phyloP scores from a whole-genome alignment of 2,329 filamentous ascomycete species.

The Aspergillus pseudotamarii region DNA sequence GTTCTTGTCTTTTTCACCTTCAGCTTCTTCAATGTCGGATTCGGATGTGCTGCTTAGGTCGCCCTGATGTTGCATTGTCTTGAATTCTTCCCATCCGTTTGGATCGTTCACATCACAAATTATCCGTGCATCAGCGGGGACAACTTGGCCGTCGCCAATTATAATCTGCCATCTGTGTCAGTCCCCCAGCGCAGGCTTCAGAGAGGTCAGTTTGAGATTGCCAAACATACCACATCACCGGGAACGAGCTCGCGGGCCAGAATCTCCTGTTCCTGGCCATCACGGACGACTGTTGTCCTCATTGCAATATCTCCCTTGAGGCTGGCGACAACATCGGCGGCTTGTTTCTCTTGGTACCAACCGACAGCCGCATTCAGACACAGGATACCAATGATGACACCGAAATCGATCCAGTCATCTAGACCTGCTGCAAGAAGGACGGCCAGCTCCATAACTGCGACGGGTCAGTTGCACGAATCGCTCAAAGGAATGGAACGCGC shows the following conservation, averaged over 20 bases:
- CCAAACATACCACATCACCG: constrained; percentile 68
- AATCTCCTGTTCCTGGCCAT: constrained; percentile 67
- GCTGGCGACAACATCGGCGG: constrained; percentile 73
- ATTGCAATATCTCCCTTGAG: constrained; percentile 79
- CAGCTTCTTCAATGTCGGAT: constrained; percentile 56
- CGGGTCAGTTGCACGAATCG: constrained; percentile 17
- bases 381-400: constrained; percentile 76
- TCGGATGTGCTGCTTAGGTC: constrained; percentile 54
- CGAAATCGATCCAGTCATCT: constrained; percentile 74
- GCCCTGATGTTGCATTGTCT: constrained; percentile 65
- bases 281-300: constrained; percentile 68
- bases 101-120: constrained; percentile 72
- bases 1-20: constrained; percentile 50
- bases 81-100: constrained; percentile 68
- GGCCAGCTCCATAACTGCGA: constrained; percentile 70
- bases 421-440: constrained; percentile 74
- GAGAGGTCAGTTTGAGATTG: not conserved
- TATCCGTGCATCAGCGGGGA: constrained; percentile 69
- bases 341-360: constrained; percentile 82
- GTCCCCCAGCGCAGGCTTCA: constrained; percentile 4
- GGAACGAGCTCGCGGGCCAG: constrained; percentile 73
- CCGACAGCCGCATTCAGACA: constrained; percentile 74
- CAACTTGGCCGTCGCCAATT: constrained; percentile 70
- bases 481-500: not conserved
- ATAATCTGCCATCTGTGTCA: constrained; percentile 55